These are phyloP conservation scores for Physcomitrium patens DNA, from an alignment of 225 moss, liverwort and hornwort genomes.

Conservation along the genomic window DNA sequence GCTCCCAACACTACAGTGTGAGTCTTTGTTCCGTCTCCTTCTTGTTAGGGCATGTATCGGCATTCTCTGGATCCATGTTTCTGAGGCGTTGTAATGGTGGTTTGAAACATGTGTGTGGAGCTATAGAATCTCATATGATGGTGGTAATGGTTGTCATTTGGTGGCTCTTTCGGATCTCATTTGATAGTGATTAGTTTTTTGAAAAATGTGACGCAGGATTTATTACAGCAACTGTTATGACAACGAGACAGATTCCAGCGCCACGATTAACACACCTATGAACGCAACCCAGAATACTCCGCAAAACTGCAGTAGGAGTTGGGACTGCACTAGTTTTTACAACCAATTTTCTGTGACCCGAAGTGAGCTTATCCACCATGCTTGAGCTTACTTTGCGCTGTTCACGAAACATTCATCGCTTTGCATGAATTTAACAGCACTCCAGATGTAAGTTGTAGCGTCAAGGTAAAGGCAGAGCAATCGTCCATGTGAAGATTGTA, in stretches of 20 bases:
- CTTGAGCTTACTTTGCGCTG: not conserved
- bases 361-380: constrained; percentile 26
- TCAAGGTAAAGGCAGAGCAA: not conserved
- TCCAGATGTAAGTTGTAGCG: not conserved
- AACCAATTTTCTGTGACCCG: constrained; percentile 11
- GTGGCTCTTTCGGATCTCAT: constrained; percentile 2
- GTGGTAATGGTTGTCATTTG: not conserved
- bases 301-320: constrained; percentile 41
- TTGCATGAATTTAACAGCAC: not conserved
- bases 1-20: constrained; percentile 35
- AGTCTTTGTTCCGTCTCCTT: constrained; percentile 9
- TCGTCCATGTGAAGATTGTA: not conserved
- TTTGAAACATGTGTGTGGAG: not conserved
- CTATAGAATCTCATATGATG: not conserved
- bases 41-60: not conserved
- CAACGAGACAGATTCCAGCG: constrained; percentile 47
- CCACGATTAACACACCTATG: constrained; percentile 32
- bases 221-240: constrained; percentile 46
- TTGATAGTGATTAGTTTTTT: not conserved
- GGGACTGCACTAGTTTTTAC: constrained; percentile 34
- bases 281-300: constrained; percentile 46
- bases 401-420: not conserved
- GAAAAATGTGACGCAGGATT: constrained; percentile 16
- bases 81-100: not conserved
- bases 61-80: not conserved